Base-by-base conservation (phyloP, 2,329 filamentous ascomycete species). In the Cercospora sp. region DNA sequence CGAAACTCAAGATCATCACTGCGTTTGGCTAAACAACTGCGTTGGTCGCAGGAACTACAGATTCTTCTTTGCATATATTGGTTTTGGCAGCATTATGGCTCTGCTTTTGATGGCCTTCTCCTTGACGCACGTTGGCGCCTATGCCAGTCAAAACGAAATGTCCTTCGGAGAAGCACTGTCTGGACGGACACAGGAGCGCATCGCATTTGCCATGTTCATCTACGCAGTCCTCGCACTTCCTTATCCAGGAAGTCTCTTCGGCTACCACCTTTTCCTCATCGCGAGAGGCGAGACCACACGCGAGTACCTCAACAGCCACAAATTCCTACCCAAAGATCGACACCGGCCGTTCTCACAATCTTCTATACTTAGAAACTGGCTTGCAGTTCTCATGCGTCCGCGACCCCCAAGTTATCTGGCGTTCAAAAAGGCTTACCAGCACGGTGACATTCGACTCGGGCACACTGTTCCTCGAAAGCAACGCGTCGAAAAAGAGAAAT, bases 11-110 rank as follows among this genome's bases (percentile, higher is more conserved):
- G 95, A 99, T 77, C 95, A 99, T 77, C 95, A 99, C 81, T 99
- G 95, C 77, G 94, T 98, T 16, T 99, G 95, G 95, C 87, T 99
- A 71, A 99, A 99, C 82, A 99, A 99, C 79, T 99, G 95, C 75
- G 91, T 99, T 61, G 95, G 95, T 53, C 90, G 94, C 72, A 92
- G 95, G 75, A 99, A 99, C 82, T 99, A 99, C 82, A 92, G 95
- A 71, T 98, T 94, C 80, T 99, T 99, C 81, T 97, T 98, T 79
- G 87, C 91, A 10, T 99, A 97, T 80, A 89, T 99, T 72, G 88
- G 88, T 64, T 89, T 90, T 13, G 89, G 88, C n/a, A 93, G 92
- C 0, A 73, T 97, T 37, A 85, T 97, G 18, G 87, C 90, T 0
- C 77, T 93, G 16, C 94, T 91, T 75, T 85, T 98, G 57, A 83